Percentiles rank a stretch among this genome's conserved stretches.
These are phyloP conservation scores for Trichoderma lentiforme DNA, from an alignment of 2,329 filamentous ascomycete genomes.

Conservation along the genomic window DNA sequence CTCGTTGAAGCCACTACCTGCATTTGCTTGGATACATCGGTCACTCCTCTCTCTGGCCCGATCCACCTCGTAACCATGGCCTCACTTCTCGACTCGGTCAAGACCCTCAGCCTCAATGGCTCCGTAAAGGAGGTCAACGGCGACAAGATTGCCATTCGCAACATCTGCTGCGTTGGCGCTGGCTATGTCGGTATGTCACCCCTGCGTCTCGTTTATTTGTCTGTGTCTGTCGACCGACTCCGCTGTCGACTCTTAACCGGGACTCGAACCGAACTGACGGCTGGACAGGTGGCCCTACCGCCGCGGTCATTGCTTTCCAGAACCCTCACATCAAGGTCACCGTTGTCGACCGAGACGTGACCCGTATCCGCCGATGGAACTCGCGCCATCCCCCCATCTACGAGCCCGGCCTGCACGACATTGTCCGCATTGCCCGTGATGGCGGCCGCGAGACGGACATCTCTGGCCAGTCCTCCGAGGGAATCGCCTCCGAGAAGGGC, in stretches of 20 bases:
- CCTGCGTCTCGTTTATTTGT: not conserved
- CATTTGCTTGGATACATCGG: not conserved
- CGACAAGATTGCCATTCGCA: conserved; percentile 42
- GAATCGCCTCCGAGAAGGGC: conserved; percentile 21
- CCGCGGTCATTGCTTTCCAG: conserved; percentile 69
- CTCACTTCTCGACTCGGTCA: conserved; percentile 30
- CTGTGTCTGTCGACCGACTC: not conserved
- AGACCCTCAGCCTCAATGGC: conserved; percentile 34
- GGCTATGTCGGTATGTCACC: conserved; percentile 66
- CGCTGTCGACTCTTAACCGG: not conserved
- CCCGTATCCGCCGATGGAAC: conserved; percentile 69
- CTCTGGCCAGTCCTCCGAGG: conserved; percentile 35
- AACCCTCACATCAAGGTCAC: conserved; percentile 69
- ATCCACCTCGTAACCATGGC: conserved; percentile 23
- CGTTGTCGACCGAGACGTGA: conserved; percentile 68
- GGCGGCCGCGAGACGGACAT: conserved; percentile 47
- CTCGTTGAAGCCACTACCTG: not conserved
- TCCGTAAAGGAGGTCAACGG: conserved; percentile 31
- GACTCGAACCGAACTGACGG: not conserved
- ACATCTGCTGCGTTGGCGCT: conserved; percentile 71
- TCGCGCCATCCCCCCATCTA: conserved; percentile 71
- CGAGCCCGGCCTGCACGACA: conserved; percentile 67
- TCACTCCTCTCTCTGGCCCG: conserved; percentile 8
- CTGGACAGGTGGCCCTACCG: conserved; percentile 64
- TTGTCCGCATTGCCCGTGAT: conserved; percentile 63